Base-by-base conservation (phyloP, 1,139 yeast species). In the Eremothecium gossypii region DNA sequence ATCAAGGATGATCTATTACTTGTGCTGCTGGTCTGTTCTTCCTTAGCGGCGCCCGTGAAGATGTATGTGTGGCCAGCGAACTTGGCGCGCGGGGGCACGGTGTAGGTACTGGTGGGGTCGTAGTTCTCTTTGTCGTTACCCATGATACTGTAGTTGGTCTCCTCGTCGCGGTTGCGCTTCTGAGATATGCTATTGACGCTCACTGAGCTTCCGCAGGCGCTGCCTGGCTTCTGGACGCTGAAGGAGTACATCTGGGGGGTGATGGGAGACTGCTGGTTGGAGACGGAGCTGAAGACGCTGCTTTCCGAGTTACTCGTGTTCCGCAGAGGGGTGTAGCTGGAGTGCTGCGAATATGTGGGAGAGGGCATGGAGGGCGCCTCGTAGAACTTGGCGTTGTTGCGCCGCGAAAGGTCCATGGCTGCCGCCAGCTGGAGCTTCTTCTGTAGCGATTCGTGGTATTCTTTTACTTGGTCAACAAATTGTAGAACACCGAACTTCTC, bases 241-340 rank as follows among this genome's bases (percentile, higher is more conserved):
- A 53, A 53, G 11, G 54, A 46, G 41, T 54, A 53, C 49, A 54
- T 47, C 28, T 52, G 54, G 8, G 58, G 58, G 7, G 58, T 54
- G 27, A 54, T 45, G 26, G 58, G 58, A 9, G 58, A 54, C n/a
- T 52, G 49, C 28, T 45, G 40, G n/a, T 50, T 52, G 8, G 48
- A 55, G 27, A 46, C 42, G 20, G 51, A 42, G 45, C 58, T 54
- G 43, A 54, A 54, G 11, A 54, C 47, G 43, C 58, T 54, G 34
- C 47, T 53, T 26, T 54, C 58, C 11, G 58, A 54, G 27, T 52
- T 49, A 8, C 54, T 50, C 31, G 54, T 49, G 51, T 45, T 62
- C 55, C 3, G 45, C 48, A 57, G 49, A 39, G 63, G 63, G 10
- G 62, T 58, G 35, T 51, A 55, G 43, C 49, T 54, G 17, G 37